Base-by-base conservation (phyloP, 1,284 basidiomycete genomes). In the Pisolithus thermaeus region DNA sequence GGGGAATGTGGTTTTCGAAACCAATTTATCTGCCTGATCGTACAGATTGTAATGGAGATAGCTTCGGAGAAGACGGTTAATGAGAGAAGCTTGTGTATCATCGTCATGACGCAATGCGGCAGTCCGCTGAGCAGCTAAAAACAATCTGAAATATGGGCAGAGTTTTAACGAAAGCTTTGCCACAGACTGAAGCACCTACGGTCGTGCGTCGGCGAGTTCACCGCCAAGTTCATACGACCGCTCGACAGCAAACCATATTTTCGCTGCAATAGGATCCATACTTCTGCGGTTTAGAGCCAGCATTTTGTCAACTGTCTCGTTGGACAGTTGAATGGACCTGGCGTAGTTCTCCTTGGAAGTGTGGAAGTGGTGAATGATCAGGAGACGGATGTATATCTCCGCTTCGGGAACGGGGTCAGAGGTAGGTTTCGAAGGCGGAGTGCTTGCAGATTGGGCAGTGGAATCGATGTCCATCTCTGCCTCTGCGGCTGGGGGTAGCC, bases 11-110 rank as follows among this genome's bases (percentile, higher is more conserved):
- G 93, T 92, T 69, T 97, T 96, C 8, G 92, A 90, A 37, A 98
- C 87, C 27, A 99, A 84, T 68, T 96, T 96, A 77, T 98, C 94
- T 18, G 96, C 97, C 73, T 97, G 95, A 67, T 97, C 92, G 70
- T 95, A 97, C 27, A 97, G 78, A 65, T 86, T 92, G 62, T 92
- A 90, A 52, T 87, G 82, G 60, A 99, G 81, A 73, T 99, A 98
- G 59, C 86, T 92, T 52, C 94, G 87, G 36, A 99, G 80, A 7
- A 99, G 81, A 53, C 96, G 84, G 70, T 98, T 98, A 69, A 98
- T 88, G 52, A 98, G 81, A 1, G 93, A 94, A 1, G 92, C 92
- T 65, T 93, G 84, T 1, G 86, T 86, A 63, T 92, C 90, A 59
- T 87, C 83, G 63, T 97, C 94, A 62, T 89, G 88, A 42, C 94